Evolutionary conservation across 2,329 filamentous ascomycete genomes (phyloP).

Genomic region (Apiospora malaysiana): DNA sequence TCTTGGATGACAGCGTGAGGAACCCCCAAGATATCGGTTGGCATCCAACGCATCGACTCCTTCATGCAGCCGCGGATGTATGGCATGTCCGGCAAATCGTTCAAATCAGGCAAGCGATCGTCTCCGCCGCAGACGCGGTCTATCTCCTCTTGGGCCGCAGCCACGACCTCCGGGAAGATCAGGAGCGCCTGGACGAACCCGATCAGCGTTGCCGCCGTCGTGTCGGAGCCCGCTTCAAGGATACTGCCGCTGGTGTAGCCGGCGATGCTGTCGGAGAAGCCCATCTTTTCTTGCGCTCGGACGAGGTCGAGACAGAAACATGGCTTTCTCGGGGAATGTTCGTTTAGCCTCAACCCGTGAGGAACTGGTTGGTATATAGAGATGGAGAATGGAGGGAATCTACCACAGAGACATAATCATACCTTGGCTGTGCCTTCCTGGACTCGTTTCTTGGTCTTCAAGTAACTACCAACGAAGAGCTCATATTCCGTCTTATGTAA

Average conservation of each 20-base stretch:
- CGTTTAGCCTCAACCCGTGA: background rate
- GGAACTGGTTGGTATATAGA: too few species aligned
- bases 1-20: conserved; percentile 42
- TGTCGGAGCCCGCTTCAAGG: conserved; percentile 45
- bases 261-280: conserved; percentile 41
- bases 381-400: background rate
- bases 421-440: conserved; percentile 12
- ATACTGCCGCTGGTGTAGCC: conserved; percentile 38
- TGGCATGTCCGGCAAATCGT: conserved; percentile 49
- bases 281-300: conserved; percentile 35
- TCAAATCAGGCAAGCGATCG: conserved; percentile 51
- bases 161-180: conserved; percentile 55
- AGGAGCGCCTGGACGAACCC: conserved; percentile 55
- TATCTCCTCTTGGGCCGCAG: conserved; percentile 53
- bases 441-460: conserved; percentile 38
- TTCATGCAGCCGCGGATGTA: conserved; percentile 54
- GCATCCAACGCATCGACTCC: conserved; percentile 50
- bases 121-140: conserved; percentile 52
- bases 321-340: conserved; percentile 25
- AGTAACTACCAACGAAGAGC: conserved; percentile 47
- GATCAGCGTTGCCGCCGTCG: conserved; percentile 50
- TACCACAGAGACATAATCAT: background rate
- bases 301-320: conserved; percentile 34
- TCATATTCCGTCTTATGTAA: conserved; percentile 50
- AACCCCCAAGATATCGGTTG: background rate